Percentiles rank a stretch among this genome's conserved stretches.
phyloP scores from a whole-genome alignment of 1,284 basidiomycete genomes.

The Stereum hirsutum region DNA sequence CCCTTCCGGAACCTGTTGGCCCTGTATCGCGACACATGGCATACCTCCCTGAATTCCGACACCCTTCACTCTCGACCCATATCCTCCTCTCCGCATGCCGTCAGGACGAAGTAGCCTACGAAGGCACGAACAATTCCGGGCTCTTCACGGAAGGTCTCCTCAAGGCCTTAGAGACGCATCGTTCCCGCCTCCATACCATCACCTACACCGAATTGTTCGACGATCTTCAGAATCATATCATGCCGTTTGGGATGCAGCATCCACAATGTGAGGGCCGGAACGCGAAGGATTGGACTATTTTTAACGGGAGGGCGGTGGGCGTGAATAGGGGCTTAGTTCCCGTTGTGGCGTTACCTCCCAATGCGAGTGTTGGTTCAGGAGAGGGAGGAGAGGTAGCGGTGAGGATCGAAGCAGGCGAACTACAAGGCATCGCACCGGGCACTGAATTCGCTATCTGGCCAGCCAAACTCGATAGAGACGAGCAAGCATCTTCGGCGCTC shows the following conservation, averaged over 20 bases:
- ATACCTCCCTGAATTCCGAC: not conserved
- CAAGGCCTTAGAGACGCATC: not conserved
- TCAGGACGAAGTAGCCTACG: constrained; percentile 5
- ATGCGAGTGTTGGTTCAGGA: not conserved
- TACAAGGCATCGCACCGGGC: constrained; percentile 8
- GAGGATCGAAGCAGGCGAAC: constrained; percentile 6
- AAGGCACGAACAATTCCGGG: not conserved
- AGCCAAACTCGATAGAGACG: not conserved
- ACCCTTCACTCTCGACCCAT: constrained; percentile 5
- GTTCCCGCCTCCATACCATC: not conserved
- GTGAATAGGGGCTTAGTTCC: not conserved
- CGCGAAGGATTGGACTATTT: constrained; percentile 7
- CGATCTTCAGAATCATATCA: not conserved
- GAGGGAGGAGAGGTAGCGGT: not conserved
- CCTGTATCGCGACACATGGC: not conserved
- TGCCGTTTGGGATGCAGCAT: constrained; percentile 4
- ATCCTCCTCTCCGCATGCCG: constrained; percentile 11
- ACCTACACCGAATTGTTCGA: not conserved
- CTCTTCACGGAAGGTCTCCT: not conserved
- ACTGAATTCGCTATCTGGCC: constrained; percentile 4
- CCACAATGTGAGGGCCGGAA: constrained; percentile 11
- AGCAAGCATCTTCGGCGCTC: not conserved
- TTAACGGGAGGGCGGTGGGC: constrained; percentile 1
- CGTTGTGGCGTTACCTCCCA: not conserved
- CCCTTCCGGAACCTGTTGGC: no score